Percentiles rank a stretch among this genome's conserved stretches.
Evolutionary conservation across 495 filamentous ascomycete genomes (phyloP).

Genomic region (Geoglossum glabrum): DNA sequence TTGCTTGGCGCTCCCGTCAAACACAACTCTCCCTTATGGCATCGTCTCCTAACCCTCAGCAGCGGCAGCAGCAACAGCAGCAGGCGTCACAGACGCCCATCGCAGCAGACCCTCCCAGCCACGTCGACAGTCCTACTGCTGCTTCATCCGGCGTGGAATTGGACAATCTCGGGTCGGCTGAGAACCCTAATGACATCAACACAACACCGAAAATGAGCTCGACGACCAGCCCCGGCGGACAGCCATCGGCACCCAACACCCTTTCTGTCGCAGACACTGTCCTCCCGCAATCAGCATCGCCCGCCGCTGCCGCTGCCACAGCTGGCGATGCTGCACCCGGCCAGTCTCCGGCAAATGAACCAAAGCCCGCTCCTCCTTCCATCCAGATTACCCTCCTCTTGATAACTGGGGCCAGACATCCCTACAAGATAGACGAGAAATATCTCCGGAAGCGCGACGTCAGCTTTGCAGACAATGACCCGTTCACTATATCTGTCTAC

Average conservation of each 20-base stretch:
- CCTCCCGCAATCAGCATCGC: background rate
- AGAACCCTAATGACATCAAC: background rate
- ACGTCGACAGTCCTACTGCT: background rate
- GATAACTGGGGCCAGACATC: constrained; percentile 62
- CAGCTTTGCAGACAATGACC: constrained; percentile 54
- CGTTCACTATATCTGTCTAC: constrained; percentile 74
- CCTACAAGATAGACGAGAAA: constrained; percentile 69
- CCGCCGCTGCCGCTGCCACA: background rate
- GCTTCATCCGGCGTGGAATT: background rate
- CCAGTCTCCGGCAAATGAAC: background rate
- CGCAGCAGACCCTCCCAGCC: background rate
- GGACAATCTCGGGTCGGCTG: background rate
- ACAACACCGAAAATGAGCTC: background rate
- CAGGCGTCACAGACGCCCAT: background rate
- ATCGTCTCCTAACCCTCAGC: background rate
- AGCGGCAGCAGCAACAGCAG: background rate
- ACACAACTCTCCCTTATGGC: background rate
- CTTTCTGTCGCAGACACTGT: background rate
- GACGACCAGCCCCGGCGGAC: background rate
- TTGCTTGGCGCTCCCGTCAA: background rate
- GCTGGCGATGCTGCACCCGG: background rate
- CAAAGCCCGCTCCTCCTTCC: background rate
- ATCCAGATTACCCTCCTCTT: constrained; percentile 53
- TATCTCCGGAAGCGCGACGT: constrained; percentile 66
- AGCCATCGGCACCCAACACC: background rate